Evolutionary conservation across 805 yeast genomes (phyloP).

Genomic region (Kazachstania martiniae): DNA sequence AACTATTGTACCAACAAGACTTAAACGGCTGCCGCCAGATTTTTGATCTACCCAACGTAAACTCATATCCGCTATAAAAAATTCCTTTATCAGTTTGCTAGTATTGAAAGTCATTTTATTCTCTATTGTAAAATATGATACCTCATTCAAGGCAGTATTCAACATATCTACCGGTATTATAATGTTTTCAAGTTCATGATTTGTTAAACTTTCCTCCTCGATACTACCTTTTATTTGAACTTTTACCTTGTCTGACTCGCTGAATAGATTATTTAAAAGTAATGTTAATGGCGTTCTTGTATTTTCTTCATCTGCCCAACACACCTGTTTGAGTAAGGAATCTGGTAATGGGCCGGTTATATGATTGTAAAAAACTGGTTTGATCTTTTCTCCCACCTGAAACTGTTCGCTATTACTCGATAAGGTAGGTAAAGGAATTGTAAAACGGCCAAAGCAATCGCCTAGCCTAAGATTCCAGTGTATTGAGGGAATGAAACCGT

Average conservation of each 20-base stretch:
- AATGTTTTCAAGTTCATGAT: slow-evolving; percentile 1
- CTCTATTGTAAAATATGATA: slow-evolving; percentile 12
- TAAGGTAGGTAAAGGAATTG: slow-evolving; percentile 22
- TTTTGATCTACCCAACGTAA: slow-evolving; percentile 26
- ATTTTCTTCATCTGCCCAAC: slow-evolving; percentile 24
- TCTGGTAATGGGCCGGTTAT: slow-evolving; percentile 21
- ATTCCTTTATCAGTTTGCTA: slow-evolving; percentile 25
- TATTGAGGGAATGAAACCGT: slow-evolving; percentile 25
- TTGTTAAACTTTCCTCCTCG: not conserved
- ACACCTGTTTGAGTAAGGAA: slow-evolving; percentile 17
- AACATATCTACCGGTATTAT: slow-evolving; percentile 12
- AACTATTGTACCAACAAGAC: slow-evolving; percentile 31
- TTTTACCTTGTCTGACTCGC: slow-evolving; percentile 10
- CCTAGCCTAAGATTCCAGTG: slow-evolving; percentile 29
- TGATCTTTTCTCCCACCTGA: slow-evolving; percentile 1
- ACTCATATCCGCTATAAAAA: slow-evolving; percentile 29
- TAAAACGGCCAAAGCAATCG: slow-evolving; percentile 28
- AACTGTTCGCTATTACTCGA: slow-evolving; percentile 8
- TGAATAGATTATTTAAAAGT: slow-evolving; percentile 17
- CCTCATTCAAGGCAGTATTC: slow-evolving; percentile 8
- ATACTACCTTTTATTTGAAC: slow-evolving; percentile 13
- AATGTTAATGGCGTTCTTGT: slow-evolving; percentile 24
- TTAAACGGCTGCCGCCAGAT: slow-evolving; percentile 24
- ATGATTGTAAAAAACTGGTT: slow-evolving; percentile 4
- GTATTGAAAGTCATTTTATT: slow-evolving; percentile 17